phyloP scores from a whole-genome alignment of 768 basidiomycete genomes.

The Tulasnella sp. region DNA sequence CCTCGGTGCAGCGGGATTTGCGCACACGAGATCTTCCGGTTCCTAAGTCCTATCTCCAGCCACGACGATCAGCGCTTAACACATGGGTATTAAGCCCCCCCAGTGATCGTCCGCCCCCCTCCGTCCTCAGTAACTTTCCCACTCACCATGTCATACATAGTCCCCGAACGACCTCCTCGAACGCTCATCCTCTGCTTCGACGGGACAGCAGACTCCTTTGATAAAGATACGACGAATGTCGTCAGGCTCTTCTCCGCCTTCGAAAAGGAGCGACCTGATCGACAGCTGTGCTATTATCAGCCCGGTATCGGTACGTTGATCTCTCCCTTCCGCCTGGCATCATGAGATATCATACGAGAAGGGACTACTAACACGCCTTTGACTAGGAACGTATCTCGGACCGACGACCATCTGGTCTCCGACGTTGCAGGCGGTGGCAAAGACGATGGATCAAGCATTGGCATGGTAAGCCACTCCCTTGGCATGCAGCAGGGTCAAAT shows the following conservation, averaged over 20 bases:
- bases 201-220: slow-evolving; percentile 46
- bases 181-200: slow-evolving; percentile 67
- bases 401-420: slow-evolving; percentile 12
- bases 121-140: not conserved
- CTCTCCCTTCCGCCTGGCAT: not conserved
- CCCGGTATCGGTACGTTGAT: slow-evolving; percentile 38
- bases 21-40: not conserved
- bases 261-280: slow-evolving; percentile 51
- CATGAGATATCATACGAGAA: slow-evolving; percentile 35
- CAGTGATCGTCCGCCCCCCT: not conserved
- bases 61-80: not conserved
- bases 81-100: not conserved
- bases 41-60: not conserved
- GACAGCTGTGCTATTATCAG: slow-evolving; percentile 70
- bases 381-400: slow-evolving; percentile 35
- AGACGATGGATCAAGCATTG: slow-evolving; percentile 26
- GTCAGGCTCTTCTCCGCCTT: slow-evolving; percentile 67
- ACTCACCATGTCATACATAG: not conserved
- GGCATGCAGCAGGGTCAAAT: too few species aligned
- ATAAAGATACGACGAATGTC: slow-evolving; percentile 56
- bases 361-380: not conserved
- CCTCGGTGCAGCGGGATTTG: not conserved
- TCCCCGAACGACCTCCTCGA: slow-evolving; percentile 33
- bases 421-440: not conserved
- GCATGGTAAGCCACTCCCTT: slow-evolving; percentile 29